Conservation (phyloP, 2,329 filamentous ascomycete genomes). For the Geosmithia morbida region DNA sequence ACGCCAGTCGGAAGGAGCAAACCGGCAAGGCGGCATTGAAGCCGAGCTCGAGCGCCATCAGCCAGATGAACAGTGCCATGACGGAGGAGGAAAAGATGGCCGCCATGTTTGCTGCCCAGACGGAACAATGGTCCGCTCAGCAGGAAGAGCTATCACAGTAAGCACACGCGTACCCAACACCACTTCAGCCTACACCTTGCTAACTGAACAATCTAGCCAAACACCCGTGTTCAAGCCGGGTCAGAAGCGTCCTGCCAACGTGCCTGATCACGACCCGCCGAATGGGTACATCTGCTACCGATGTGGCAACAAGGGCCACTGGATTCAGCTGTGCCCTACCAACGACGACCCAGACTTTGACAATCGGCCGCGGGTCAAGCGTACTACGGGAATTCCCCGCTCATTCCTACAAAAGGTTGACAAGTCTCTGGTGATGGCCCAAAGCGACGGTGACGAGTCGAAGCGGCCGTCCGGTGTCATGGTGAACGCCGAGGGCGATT, state of each 20-base stretch:
- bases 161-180: slow-evolving; percentile 8
- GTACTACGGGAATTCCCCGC: slow-evolving; percentile 90
- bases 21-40: slow-evolving; percentile 44
- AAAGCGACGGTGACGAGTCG: slow-evolving; percentile 66
- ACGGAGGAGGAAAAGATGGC: slow-evolving; percentile 91
- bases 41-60: slow-evolving; percentile 40
- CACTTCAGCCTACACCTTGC: slow-evolving; percentile 6
- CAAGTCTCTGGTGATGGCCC: slow-evolving; percentile 63
- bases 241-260: slow-evolving; percentile 53
- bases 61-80: slow-evolving; percentile 61
- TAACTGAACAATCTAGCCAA: slow-evolving; percentile 34
- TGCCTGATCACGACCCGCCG: slow-evolving; percentile 86
- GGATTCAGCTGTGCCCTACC: slow-evolving; percentile 97
- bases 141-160: slow-evolving; percentile 85
- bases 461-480: slow-evolving; percentile 83
- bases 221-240: slow-evolving; percentile 46
- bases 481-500: slow-evolving; percentile 95
- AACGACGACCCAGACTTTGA: slow-evolving; percentile 96
- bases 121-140: slow-evolving; percentile 83
- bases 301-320: slow-evolving; percentile 95
- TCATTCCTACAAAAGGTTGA: slow-evolving; percentile 94
- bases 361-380: slow-evolving; percentile 82
- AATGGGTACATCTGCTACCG: slow-evolving; percentile 93
- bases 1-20: slow-evolving; percentile 53
- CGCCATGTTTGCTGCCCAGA: slow-evolving; percentile 82